Percentiles rank a stretch among this genome's conserved stretches.
These are phyloP conservation scores for Incumbomyces delicatus DNA, from an alignment of 2,329 filamentous ascomycete species.

Conservation along the genomic window DNA sequence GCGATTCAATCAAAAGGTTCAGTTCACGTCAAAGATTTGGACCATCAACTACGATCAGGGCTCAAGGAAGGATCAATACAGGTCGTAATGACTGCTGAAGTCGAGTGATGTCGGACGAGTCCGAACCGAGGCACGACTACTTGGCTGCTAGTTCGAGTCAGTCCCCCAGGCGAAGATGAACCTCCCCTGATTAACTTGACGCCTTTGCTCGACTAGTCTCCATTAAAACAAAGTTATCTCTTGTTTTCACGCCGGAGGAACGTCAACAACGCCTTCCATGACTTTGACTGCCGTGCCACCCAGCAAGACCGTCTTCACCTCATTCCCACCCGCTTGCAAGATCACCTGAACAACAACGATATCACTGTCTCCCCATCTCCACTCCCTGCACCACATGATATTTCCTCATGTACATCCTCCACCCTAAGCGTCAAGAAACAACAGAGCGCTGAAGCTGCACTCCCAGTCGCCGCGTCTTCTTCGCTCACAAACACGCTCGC, in stretches of 20 bases:
- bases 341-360: constrained; percentile 23
- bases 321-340: constrained; percentile 8
- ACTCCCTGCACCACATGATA: constrained; percentile 55
- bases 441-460: constrained; percentile 49
- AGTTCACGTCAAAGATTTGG: no score
- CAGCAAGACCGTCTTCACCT: constrained; percentile 27
- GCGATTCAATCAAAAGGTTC: no score
- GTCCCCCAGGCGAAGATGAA: no score
- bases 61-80: no score
- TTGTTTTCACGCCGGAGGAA: constrained; percentile 11
- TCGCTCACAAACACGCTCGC: constrained; percentile 11
- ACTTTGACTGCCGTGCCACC: constrained; percentile 28
- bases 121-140: no score
- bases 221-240: no score
- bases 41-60: no score
- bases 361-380: constrained; percentile 51
- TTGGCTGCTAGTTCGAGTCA: no score
- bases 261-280: constrained; percentile 25
- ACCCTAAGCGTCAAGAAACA: constrained; percentile 32
- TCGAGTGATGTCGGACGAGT: no score
- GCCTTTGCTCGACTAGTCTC: no score
- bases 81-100: no score
- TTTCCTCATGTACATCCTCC: constrained; percentile 11
- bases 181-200: no score
- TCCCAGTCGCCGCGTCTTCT: constrained; percentile 56